A percentile compares a stretch with the other conserved stretches of the same genome.
Conservation (phyloP, 805 yeast species). For the Lipomyces chichibuensis region DNA sequence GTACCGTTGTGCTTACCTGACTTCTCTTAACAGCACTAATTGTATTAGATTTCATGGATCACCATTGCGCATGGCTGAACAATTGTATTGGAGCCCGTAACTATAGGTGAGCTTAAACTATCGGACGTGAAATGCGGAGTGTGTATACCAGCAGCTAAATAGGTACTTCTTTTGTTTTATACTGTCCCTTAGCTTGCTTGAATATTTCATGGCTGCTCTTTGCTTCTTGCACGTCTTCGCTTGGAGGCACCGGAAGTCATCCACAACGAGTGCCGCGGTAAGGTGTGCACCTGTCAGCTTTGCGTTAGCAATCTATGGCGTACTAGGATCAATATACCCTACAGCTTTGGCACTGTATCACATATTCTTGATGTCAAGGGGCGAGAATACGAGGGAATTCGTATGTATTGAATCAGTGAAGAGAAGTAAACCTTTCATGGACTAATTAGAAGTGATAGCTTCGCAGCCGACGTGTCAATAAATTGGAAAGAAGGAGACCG, state of each 20-base stretch:
- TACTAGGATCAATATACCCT: slow-evolving; percentile 2
- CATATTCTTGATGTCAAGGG: slow-evolving; percentile 6
- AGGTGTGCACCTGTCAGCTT: slow-evolving; percentile 4
- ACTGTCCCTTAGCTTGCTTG: slow-evolving; percentile 3
- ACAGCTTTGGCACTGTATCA: slow-evolving; percentile 5
- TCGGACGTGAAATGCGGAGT: background rate
- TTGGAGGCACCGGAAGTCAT: background rate
- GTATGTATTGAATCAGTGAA: background rate
- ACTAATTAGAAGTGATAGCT: background rate
- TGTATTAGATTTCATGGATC: slow-evolving; percentile 15
- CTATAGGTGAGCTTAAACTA: slow-evolving; percentile 5
- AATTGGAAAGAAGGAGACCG: slow-evolving; percentile 7
- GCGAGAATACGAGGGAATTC: slow-evolving; percentile 7
- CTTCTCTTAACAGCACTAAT: background rate
- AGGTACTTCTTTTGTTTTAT: slow-evolving; percentile 11
- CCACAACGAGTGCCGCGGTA: slow-evolving; percentile 3
- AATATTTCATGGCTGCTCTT: background rate
- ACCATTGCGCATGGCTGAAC: slow-evolving; percentile 23
- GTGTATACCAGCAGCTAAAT: background rate
- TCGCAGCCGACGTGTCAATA: background rate
- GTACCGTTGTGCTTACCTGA: background rate
- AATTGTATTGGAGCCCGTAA: slow-evolving; percentile 19
- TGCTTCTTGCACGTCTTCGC: slow-evolving; percentile 6
- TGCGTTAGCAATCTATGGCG: slow-evolving; percentile 4
- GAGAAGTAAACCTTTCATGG: background rate